Evolutionary conservation across 73 alveolate genomes (phyloP).

Genomic region (Tetrahymena thermophila): DNA sequence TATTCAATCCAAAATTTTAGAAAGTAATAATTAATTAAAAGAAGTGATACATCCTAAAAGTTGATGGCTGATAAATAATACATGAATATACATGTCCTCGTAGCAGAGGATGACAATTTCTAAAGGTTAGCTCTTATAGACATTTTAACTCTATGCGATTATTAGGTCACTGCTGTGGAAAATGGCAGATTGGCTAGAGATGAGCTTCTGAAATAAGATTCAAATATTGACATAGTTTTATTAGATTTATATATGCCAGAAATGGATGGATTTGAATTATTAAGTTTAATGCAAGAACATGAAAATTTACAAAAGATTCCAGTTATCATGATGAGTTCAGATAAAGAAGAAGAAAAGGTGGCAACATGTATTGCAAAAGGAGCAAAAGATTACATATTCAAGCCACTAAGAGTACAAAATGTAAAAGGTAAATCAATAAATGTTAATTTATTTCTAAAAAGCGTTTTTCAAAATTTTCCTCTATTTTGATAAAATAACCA

Average conservation of each 20-base stretch:
- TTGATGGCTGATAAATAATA: not conserved
- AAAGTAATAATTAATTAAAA: not conserved
- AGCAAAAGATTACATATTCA: constrained; percentile 73
- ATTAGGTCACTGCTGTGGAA: constrained; percentile 56
- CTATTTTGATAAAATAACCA: no score
- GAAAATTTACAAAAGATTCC: constrained; percentile 55
- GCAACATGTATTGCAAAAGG: constrained; percentile 66
- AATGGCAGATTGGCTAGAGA: constrained; percentile 71
- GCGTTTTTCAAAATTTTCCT: not conserved
- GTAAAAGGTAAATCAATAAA: constrained; percentile 1
- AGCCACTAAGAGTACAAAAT: constrained; percentile 58
- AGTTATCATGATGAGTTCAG: constrained; percentile 78
- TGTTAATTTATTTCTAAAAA: no score
- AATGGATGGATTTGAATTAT: constrained; percentile 82
- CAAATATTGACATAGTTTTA: constrained; percentile 64
- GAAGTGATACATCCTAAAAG: not conserved
- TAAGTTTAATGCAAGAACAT: constrained; percentile 55
- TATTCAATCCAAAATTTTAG: not conserved
- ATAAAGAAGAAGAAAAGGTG: constrained; percentile 51
- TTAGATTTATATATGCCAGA: constrained; percentile 76
- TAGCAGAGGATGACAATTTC: constrained; percentile 84
- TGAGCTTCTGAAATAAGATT: constrained; percentile 43
- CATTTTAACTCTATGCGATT: constrained; percentile 65
- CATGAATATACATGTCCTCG: constrained; percentile 37
- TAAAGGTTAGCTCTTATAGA: constrained; percentile 75